phyloP scores from a whole-genome alignment of 1,139 yeast species.

The Debaryomyces sp. region DNA sequence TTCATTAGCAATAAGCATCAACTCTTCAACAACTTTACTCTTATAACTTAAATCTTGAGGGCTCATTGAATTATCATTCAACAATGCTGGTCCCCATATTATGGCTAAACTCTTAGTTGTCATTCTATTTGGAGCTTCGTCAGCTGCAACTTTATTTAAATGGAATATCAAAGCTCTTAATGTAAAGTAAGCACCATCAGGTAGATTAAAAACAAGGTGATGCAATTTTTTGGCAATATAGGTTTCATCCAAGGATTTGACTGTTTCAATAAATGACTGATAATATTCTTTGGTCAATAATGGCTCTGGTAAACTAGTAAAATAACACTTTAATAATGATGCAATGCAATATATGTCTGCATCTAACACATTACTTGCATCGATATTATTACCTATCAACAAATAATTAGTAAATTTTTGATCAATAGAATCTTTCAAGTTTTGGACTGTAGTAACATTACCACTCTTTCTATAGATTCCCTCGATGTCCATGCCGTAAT shows the following conservation, averaged over 20 bases:
- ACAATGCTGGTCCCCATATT: conserved; percentile 92
- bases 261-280: conserved; percentile 68
- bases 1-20: conserved; percentile 80
- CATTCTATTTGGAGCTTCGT: conserved; percentile 76
- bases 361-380: conserved; percentile 55
- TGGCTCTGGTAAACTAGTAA: conserved; percentile 71
- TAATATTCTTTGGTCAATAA: conserved; percentile 60
- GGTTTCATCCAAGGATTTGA: conserved; percentile 55
- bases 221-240: conserved; percentile 76
- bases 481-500: conserved; percentile 79
- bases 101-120: conserved; percentile 75
- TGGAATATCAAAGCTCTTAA: conserved; percentile 84
- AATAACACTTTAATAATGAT: conserved; percentile 68
- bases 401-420: conserved; percentile 69
- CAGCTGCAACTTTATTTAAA: conserved; percentile 69
- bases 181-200: conserved; percentile 95
- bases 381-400: conserved; percentile 45
- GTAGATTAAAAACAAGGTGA: conserved; percentile 82
- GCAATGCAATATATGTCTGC: conserved; percentile 76
- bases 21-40: conserved; percentile 80
- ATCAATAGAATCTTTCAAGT: conserved; percentile 73
- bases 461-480: conserved; percentile 91
- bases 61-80: conserved; percentile 63
- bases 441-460: conserved; percentile 71
- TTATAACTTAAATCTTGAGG: conserved; percentile 82